phyloP scores from a whole-genome alignment of 2,329 filamentous ascomycete genomes.

The Neurospora sp. region DNA sequence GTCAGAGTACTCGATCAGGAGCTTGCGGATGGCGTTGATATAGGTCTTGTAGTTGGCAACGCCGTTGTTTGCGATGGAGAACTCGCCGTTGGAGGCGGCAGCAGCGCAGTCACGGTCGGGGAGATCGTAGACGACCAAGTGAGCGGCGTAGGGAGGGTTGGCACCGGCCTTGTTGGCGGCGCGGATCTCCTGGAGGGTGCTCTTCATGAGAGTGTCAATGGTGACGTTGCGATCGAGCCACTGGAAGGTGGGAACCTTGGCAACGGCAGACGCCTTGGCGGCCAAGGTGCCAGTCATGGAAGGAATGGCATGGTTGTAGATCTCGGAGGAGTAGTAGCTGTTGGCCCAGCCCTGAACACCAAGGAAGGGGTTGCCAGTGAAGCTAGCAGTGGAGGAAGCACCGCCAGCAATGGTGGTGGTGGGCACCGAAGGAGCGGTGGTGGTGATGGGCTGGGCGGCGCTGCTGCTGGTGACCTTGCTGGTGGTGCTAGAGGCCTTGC shows the following conservation, averaged over 20 bases:
- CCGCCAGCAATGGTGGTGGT: constrained; percentile 21
- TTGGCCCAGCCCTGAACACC: constrained; percentile 44
- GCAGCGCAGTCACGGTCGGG: constrained; percentile 50
- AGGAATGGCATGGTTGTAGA: constrained; percentile 49
- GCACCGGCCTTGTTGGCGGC: constrained; percentile 25
- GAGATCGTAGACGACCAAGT: constrained; percentile 48
- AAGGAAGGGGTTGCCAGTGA: constrained; percentile 45
- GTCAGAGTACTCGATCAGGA: constrained; percentile 34
- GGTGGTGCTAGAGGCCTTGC: constrained; percentile 15
- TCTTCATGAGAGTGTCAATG: constrained; percentile 33
- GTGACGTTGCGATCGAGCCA: constrained; percentile 43
- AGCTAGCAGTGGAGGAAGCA: constrained; percentile 28
- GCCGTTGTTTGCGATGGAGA: constrained; percentile 38
- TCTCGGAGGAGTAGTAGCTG: constrained; percentile 44
- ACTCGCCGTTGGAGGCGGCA: constrained; percentile 48
- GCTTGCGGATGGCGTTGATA: constrained; percentile 38
- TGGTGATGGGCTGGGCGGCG: constrained; percentile 15
- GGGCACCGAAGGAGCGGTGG: constrained; percentile 3
- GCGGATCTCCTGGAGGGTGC: constrained; percentile 31
- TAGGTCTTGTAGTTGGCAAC: constrained; percentile 45
- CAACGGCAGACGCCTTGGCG: constrained; percentile 41
- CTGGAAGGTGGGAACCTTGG: constrained; percentile 42
- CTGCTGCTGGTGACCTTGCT: constrained; percentile 23
- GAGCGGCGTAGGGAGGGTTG: constrained; percentile 32
- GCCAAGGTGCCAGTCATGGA: constrained; percentile 46